Base-by-base conservation (phyloP, 2,329 filamentous ascomycete genomes). In the Aspergillus fischeri region DNA sequence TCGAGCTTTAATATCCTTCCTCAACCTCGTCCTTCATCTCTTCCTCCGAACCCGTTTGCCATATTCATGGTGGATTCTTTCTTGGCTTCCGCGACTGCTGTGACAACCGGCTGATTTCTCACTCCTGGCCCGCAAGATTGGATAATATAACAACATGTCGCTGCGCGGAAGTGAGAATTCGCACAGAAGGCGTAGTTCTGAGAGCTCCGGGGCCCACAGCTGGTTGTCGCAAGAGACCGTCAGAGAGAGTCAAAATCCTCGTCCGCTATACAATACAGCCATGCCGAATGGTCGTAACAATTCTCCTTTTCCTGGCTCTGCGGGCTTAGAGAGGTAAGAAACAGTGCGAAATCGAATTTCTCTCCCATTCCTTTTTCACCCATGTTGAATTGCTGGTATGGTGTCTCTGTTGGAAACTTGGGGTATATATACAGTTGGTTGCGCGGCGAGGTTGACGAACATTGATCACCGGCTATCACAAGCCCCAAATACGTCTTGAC, bases 171-270 rank as follows among this genome's bases (percentile, higher is more conserved):
- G 67, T 50, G 68, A 73, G 49, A 63, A 64, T 58, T 59, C 66
- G 28, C 68, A 72, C 62, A 63, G 67, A 29, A 71, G 75, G 51
- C 71, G 75, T 64, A 75, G 72, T 55, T 77, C 75, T n/a, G 72
- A 71, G 55, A 74, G 70, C 65, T 74, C 75, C 29, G 74, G 69
- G 50, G 65, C 67, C 49, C 69, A 69, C 52, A 76, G 73, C 63
- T 72, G 68, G 63, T 63, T 67, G 35, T 76, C 75, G 25, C 72
- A 77, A 53, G 74, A 76, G 51, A 77, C 73, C 2, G 64, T 77
- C 29, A 74, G 63, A 54, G 70, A 71, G 27, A 62, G 61, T 50
- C 67, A 63, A 50, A 63, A 35, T 25, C 61, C 63, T 47, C 63
- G 56, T 27, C 57, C 54, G 32, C 61, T 61, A 29, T 65, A 58